Percentiles rank a stretch among this genome's conserved stretches.
phyloP scores from a whole-genome alignment of 2,329 filamentous ascomycete species.

The Trichoderma hamatum region DNA sequence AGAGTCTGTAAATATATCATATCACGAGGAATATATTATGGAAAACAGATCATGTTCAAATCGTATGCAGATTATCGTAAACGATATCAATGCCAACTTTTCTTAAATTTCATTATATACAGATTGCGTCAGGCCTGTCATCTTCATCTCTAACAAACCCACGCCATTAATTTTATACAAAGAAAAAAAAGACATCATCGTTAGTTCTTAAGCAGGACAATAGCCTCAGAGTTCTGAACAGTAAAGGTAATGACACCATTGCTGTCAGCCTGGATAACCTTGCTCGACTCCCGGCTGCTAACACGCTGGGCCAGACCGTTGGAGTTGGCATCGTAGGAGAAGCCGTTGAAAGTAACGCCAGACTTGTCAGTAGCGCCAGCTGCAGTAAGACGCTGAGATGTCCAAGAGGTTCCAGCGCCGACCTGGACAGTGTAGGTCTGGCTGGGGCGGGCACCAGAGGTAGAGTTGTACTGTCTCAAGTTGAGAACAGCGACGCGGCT shows the following conservation, averaged over 20 bases:
- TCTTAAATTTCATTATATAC: neutral
- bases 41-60: neutral
- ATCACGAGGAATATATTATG: neutral
- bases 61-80: neutral
- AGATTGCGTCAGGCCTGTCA: neutral
- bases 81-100: neutral
- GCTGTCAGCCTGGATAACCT: constrained; percentile 23
- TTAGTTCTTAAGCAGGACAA: constrained; percentile 28
- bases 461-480: constrained; percentile 29
- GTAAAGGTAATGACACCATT: constrained; percentile 27
- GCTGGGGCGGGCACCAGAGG: constrained; percentile 16
- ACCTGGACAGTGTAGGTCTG: constrained; percentile 29
- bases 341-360: constrained; percentile 31
- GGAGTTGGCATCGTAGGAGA: constrained; percentile 30
- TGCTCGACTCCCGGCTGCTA: constrained; percentile 7
- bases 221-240: constrained; percentile 30
- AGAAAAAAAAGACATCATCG: neutral
- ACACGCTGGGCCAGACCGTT: constrained; percentile 27
- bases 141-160: neutral
- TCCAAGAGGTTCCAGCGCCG: constrained; percentile 26
- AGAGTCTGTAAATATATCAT: neutral
- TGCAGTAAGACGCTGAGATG: constrained; percentile 29
- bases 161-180: neutral
- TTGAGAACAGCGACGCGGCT: constrained; percentile 32
- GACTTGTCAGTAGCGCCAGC: constrained; percentile 28